A percentile compares a stretch with the other conserved stretches of the same genome.
These are phyloP conservation scores for Dryas octopetala DNA, from an alignment of 306 rosid species.

Conservation along the genomic window DNA sequence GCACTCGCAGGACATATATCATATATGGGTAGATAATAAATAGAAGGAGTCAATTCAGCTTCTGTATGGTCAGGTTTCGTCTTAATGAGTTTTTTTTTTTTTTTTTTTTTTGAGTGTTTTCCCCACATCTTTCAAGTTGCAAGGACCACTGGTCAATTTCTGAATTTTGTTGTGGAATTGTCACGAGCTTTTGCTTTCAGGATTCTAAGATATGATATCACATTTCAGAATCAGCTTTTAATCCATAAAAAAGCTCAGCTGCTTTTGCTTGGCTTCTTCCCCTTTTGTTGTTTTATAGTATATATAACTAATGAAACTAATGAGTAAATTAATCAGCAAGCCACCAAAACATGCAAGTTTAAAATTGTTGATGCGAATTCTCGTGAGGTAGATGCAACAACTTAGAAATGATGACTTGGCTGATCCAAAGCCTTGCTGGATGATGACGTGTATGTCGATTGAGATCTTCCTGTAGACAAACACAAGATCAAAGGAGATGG, in stretches of 20 bases:
- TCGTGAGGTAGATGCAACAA: too few relatives aligned
- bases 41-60: neutral
- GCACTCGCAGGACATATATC: neutral
- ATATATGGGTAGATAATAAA: neutral
- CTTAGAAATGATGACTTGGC: too few relatives aligned
- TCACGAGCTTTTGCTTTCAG: conserved; percentile 25
- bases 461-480: too few relatives aligned
- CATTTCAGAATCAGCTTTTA: conserved; percentile 29
- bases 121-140: neutral
- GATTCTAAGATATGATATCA: conserved; percentile 12
- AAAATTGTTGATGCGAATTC: too few relatives aligned
- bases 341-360: too few relatives aligned
- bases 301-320: too few relatives aligned
- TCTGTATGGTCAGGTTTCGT: neutral
- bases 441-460: too few relatives aligned
- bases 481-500: too few relatives aligned
- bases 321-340: too few relatives aligned
- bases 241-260: neutral
- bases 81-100: neutral
- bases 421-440: too few relatives aligned
- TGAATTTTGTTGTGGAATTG: conserved; percentile 16
- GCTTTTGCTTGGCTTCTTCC: conserved; percentile 6
- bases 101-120: neutral
- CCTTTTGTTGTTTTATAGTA: neutral
- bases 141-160: conserved; percentile 14